Conservation (phyloP, 106 monocot genomes). For the Agapanthus africanus region DNA sequence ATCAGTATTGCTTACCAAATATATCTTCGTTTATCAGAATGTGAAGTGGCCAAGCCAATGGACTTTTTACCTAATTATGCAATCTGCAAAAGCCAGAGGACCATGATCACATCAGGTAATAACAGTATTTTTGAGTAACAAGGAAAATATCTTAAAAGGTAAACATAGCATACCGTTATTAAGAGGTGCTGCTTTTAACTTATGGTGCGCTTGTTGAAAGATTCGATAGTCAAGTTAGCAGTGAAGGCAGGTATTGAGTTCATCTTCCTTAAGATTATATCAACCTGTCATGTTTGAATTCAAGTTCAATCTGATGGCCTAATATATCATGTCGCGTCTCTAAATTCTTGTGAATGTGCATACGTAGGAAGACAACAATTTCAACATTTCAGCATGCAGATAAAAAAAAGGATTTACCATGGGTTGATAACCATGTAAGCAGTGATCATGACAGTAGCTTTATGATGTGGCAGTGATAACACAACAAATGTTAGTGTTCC, state of each 20-base stretch:
- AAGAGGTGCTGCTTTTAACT: constrained; percentile 24
- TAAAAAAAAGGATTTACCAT: background rate
- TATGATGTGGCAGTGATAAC: background rate
- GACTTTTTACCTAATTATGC: background rate
- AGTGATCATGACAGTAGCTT: background rate
- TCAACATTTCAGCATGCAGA: background rate
- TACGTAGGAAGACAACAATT: background rate
- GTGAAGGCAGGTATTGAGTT: constrained; percentile 93
- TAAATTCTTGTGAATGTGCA: background rate
- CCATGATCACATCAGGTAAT: background rate
- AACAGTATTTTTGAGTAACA: background rate
- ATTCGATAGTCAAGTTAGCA: constrained; percentile 86
- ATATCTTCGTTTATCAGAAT: background rate
- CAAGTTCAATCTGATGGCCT: constrained; percentile 1
- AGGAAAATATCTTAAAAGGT: background rate
- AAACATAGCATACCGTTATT: background rate
- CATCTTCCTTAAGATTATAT: constrained; percentile 83
- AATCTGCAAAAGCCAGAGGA: background rate
- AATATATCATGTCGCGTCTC: background rate
- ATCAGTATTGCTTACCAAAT: no score
- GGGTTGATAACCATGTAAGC: background rate
- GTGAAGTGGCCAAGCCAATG: background rate
- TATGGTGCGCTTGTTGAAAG: constrained; percentile 85
- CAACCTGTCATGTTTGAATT: constrained; percentile 48
- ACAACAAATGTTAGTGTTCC: background rate